These are phyloP conservation scores for Mollisiaceae sp. DNA, from an alignment of 2,329 filamentous ascomycete species.

Conservation along the genomic window DNA sequence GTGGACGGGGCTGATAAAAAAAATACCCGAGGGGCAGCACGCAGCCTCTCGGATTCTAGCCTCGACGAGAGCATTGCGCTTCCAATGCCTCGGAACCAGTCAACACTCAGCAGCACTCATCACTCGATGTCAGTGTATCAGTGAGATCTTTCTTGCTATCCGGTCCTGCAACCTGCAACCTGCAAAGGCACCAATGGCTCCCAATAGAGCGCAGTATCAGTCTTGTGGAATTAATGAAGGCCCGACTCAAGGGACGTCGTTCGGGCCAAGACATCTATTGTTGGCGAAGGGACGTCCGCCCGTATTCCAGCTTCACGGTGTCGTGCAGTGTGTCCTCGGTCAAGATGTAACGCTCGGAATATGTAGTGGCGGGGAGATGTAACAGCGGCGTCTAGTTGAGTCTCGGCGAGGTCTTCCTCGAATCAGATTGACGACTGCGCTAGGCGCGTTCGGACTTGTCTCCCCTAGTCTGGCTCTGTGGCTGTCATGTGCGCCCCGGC, in stretches of 20 bases:
- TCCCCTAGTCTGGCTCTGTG: background rate
- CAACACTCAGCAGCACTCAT: background rate
- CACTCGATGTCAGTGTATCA: constrained; percentile 1
- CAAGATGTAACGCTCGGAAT: background rate
- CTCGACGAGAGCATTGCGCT: background rate
- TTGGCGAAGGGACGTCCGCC: background rate
- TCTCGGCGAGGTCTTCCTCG: background rate
- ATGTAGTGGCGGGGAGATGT: background rate
- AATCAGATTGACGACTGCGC: constrained; percentile 1
- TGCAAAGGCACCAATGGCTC: background rate
- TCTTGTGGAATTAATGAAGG: background rate
- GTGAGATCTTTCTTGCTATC: background rate
- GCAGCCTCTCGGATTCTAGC: background rate
- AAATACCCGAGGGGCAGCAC: background rate
- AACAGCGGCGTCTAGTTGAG: constrained; percentile 7
- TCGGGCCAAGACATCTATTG: constrained; percentile 1
- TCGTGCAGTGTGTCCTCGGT: background rate
- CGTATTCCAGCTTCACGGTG: background rate
- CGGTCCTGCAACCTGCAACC: background rate
- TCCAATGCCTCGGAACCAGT: constrained; percentile 4
- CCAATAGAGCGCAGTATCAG: background rate
- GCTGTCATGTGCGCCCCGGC: constrained; percentile 4
- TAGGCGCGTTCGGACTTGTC: background rate
- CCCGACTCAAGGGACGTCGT: constrained; percentile 10
- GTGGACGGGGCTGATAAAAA: background rate